Conservation (phyloP, 148 eudicot species). For the Rhododendron williamsianum region DNA sequence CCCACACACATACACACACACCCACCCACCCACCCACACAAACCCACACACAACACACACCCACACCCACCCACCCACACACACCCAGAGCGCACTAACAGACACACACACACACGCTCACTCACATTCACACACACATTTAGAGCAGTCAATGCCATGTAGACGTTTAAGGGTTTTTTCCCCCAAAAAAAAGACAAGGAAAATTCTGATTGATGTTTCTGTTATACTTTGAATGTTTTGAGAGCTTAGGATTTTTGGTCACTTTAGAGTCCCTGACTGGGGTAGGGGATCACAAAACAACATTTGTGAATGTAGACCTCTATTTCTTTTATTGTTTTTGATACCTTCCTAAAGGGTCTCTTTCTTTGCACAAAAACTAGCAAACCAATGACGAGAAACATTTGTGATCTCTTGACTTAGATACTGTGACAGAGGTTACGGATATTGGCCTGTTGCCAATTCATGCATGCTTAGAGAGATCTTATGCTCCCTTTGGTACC, state of each 20-base stretch:
- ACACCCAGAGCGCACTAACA: not conserved
- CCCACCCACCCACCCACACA: not conserved
- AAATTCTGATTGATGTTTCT: not conserved
- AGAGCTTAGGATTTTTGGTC: not conserved
- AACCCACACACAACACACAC: not conserved
- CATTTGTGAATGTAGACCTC: not conserved
- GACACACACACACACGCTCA: not conserved
- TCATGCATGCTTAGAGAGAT: not conserved
- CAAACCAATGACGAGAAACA: not conserved
- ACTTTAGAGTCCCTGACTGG: not conserved
- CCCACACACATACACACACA: not conserved
- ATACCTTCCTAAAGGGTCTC: not conserved
- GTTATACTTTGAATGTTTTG: not conserved
- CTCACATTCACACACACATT: not conserved
- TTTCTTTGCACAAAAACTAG: not conserved
- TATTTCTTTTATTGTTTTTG: not conserved
- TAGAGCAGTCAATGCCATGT: not conserved
- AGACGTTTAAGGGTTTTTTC: not conserved
- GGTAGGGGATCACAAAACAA: not conserved
- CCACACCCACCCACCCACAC: not conserved
- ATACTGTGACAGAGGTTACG: not conserved
- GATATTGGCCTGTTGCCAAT: not conserved
- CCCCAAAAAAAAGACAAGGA: not conserved
- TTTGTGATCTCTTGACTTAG: not conserved
- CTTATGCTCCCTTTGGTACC: not conserved